phyloP scores from a whole-genome alignment of 1,284 basidiomycete species.

The Sphaerobolus stellatus region DNA sequence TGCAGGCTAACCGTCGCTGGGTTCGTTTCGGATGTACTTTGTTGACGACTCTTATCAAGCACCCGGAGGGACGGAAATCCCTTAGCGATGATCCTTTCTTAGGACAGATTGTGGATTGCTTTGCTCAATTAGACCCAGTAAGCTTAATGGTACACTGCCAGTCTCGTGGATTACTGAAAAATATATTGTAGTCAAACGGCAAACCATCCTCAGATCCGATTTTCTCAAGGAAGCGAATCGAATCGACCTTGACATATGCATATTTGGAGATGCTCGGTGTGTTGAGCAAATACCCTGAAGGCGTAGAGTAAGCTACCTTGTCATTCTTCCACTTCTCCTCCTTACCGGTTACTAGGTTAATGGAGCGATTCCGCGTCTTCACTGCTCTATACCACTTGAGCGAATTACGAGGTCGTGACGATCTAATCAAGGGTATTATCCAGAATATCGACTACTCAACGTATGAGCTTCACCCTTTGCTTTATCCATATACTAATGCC shows the following conservation, averaged over 20 bases:
- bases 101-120: slow-evolving; percentile 81
- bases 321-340: neutral
- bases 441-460: slow-evolving; percentile 89
- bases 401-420: slow-evolving; percentile 87
- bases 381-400: slow-evolving; percentile 94
- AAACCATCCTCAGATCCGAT: slow-evolving; percentile 73
- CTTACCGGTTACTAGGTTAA: slow-evolving; percentile 49
- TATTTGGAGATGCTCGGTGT: slow-evolving; percentile 97
- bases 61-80: slow-evolving; percentile 81
- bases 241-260: slow-evolving; percentile 84
- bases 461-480: slow-evolving; percentile 44
- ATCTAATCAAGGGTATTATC: slow-evolving; percentile 88
- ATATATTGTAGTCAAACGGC: slow-evolving; percentile 55
- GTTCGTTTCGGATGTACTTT: slow-evolving; percentile 82
- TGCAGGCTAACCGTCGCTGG: slow-evolving; percentile 76
- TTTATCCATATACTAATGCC: slow-evolving; percentile 8
- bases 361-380: slow-evolving; percentile 92
- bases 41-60: slow-evolving; percentile 80
- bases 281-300: slow-evolving; percentile 84
- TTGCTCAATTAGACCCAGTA: slow-evolving; percentile 91
- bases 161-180: too few species aligned
- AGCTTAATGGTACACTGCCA: too few species aligned
- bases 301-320: slow-evolving; percentile 72
- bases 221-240: slow-evolving; percentile 82
- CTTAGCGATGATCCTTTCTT: slow-evolving; percentile 88